Evolutionary conservation across 768 basidiomycete genomes (phyloP).

Genomic region (Erythrobasidium yunnanense): DNA sequence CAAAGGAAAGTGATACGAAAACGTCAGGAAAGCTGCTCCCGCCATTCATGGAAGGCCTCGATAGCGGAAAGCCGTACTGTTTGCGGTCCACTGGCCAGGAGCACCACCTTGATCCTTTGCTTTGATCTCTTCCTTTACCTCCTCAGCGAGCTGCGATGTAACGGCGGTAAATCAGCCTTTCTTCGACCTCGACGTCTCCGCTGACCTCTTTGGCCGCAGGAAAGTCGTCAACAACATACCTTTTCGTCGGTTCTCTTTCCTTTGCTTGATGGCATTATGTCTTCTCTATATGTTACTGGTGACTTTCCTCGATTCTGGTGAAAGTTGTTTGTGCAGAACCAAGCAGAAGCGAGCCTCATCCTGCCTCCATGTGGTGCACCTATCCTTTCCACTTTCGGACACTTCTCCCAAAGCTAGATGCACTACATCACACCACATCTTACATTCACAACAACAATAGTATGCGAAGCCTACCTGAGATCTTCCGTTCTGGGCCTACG

Average conservation of each 20-base stretch:
- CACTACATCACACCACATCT: no score
- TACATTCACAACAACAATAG: no score
- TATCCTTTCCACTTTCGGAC: no score
- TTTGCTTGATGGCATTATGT: slow-evolving; percentile 17
- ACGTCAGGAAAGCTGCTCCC: no score
- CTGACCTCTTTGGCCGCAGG: background rate
- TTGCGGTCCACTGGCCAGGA: slow-evolving; percentile 17
- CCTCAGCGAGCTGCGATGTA: slow-evolving; percentile 2
- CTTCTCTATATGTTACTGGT: background rate
- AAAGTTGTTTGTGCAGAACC: no score
- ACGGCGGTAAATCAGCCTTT: background rate
- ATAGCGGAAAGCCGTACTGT: background rate
- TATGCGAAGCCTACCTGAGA: no score
- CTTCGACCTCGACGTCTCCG: background rate
- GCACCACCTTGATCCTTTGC: slow-evolving; percentile 4
- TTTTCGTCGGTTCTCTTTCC: slow-evolving; percentile 20
- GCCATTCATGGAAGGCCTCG: background rate
- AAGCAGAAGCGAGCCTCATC: no score
- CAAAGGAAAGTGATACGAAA: background rate
- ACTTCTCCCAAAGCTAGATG: no score
- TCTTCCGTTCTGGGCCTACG: no score
- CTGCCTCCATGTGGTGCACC: no score
- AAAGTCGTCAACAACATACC: background rate
- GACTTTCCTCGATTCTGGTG: no score
- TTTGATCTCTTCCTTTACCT: slow-evolving; percentile 25